phyloP scores from a whole-genome alignment of 176 grass and related monocot species.

The Musa schizocarpa region DNA sequence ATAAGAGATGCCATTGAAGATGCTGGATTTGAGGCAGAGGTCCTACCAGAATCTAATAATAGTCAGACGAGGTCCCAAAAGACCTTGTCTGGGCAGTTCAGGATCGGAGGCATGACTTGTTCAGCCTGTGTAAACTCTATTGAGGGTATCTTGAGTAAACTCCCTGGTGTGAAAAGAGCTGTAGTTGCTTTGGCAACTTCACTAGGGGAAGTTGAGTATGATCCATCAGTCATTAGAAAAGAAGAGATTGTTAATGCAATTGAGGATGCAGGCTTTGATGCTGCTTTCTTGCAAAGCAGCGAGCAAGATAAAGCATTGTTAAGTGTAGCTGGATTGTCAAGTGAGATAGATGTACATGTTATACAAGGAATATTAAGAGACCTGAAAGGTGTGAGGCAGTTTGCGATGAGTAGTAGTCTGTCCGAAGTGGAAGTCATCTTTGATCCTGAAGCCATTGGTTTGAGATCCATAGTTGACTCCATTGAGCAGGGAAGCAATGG shows the following conservation, averaged over 20 bases:
- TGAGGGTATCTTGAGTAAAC: conserved; percentile 66
- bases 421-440: conserved; percentile 70
- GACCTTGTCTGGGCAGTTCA: conserved; percentile 72
- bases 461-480: conserved; percentile 67
- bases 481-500: conserved; percentile 65
- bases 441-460: conserved; percentile 67
- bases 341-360: conserved; percentile 38
- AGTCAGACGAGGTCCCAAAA: conserved; percentile 50
- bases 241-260: conserved; percentile 77
- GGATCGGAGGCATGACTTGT: conserved; percentile 89
- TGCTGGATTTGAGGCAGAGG: conserved; percentile 78
- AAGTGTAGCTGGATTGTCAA: conserved; percentile 38
- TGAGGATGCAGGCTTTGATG: conserved; percentile 96
- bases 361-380: conserved; percentile 52
- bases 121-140: conserved; percentile 89
- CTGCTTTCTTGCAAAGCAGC: conserved; percentile 74
- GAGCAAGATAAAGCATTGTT: conserved; percentile 82
- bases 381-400: conserved; percentile 46
- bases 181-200: conserved; percentile 78
- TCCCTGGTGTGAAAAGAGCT: conserved; percentile 77
- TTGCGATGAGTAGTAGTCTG: conserved; percentile 36
- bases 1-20: conserved; percentile 83
- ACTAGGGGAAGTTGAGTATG: conserved; percentile 70
- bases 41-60: conserved; percentile 60
- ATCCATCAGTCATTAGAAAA: conserved; percentile 27